Base-by-base conservation (phyloP, 495 filamentous ascomycete species). In the Penicillium mononematosum region DNA sequence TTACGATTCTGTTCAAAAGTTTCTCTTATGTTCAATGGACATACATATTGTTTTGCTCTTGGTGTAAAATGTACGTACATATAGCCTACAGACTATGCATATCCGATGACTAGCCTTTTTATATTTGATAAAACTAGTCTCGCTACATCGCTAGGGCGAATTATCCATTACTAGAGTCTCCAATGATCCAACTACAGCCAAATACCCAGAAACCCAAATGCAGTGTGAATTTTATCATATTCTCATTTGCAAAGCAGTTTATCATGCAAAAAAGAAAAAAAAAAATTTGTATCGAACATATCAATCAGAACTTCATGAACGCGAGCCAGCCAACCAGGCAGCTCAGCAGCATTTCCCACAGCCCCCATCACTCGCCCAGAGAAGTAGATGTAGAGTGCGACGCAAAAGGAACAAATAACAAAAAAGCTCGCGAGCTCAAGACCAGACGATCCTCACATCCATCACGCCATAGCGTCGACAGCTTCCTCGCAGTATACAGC, bases 1-100 rank as follows among this genome's bases (percentile, higher is more conserved):
- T 55, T 47, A 55, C 53, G 53, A 55, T 39, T 55, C 29, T 55
- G 44, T 55, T 55, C 53, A 55, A 55, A 55, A 55, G 53, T 55
- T 55, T 55, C 34, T 51, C 6, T 38, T 14, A 41, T 20, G 31
- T 47, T 47, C 53, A 55, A 55, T 47, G 53, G 32, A 55, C 32
- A 45, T 53, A 53, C 17, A 36, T 53, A 53, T 45, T 45, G 19
- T 19, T 54, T 53, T 32, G 27, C 22, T 24, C 20, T 29, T 36
- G 25, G 19, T 19, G 17, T 50, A 50, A 45, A 12, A 45, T 46
- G 22, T 45, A 25, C 4, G 4, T 36, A 36, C 31, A 32, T 11
- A 12, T 39, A 8, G 36, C 7, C 36, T 39, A 39, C 2, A 39
- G 8, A 14, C 4, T 36, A 14, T 16, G 14, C 32, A 16, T 16